These are phyloP conservation scores for Candida sonorensis DNA, from an alignment of 805 yeast species.

Conservation along the genomic window DNA sequence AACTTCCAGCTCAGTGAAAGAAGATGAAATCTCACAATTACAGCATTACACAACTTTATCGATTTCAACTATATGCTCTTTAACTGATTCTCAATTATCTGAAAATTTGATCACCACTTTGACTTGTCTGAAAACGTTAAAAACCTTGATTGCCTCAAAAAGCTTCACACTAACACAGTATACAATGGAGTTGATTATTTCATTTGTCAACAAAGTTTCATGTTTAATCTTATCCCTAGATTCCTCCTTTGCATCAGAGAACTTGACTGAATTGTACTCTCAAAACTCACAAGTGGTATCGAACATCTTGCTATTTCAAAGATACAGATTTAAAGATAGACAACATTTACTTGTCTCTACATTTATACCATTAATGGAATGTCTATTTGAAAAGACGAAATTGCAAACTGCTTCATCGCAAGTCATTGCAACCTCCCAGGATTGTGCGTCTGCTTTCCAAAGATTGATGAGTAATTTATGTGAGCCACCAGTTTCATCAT, in stretches of 20 bases:
- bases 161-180: conserved; percentile 62
- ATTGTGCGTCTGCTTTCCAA: conserved; percentile 42
- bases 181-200: conserved; percentile 44
- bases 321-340: conserved; percentile 64
- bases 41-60: too few relatives aligned
- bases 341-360: conserved; percentile 56
- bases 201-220: conserved; percentile 9
- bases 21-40: too few relatives aligned
- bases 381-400: conserved; percentile 28
- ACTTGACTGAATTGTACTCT: neutral
- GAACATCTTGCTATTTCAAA: conserved; percentile 55
- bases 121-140: conserved; percentile 28
- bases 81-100: neutral
- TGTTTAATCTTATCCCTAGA: conserved; percentile 2
- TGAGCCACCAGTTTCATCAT: conserved; percentile 48
- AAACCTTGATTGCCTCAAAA: conserved; percentile 38
- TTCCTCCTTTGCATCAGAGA: neutral
- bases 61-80: too few relatives aligned
- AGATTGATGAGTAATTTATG: conserved; percentile 64
- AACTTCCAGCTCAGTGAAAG: too few relatives aligned
- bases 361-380: conserved; percentile 44
- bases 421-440: conserved; percentile 12
- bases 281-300: conserved; percentile 38
- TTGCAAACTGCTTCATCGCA: neutral
- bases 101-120: conserved; percentile 4